phyloP scores from a whole-genome alignment of 148 eudicot species.

The Hydrangea macrophylla region DNA sequence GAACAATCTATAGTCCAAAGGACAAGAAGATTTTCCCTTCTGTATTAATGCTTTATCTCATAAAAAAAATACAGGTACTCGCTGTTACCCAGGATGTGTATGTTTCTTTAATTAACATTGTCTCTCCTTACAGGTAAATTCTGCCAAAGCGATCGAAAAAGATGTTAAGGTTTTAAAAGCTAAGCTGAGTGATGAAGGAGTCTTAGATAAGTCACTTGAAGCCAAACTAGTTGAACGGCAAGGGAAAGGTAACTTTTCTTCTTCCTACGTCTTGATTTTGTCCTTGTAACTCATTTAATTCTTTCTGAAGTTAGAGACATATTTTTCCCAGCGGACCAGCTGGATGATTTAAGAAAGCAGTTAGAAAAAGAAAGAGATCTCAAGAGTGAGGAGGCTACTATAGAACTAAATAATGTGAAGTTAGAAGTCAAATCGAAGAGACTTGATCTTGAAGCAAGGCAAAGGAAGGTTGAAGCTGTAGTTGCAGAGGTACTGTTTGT shows the following conservation, averaged over 20 bases:
- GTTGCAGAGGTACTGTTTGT: conserved; percentile 50
- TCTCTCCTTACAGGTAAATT: conserved; percentile 52
- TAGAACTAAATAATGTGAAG: conserved; percentile 57
- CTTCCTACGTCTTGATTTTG: conserved; percentile 9
- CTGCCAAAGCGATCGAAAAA: conserved; percentile 72
- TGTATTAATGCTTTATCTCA: background rate
- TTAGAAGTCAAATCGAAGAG: conserved; percentile 60
- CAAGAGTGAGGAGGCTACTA: conserved; percentile 45
- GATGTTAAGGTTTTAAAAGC: conserved; percentile 69
- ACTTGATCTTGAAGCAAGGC: conserved; percentile 47
- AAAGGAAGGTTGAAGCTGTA: conserved; percentile 53
- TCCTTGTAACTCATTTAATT: background rate
- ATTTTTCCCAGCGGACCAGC: conserved; percentile 49
- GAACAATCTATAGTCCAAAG: background rate
- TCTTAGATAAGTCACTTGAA: conserved; percentile 66
- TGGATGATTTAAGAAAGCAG: conserved; percentile 55
- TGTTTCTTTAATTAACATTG: conserved; percentile 3
- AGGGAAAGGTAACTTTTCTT: conserved; percentile 57
- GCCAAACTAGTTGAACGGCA: conserved; percentile 68
- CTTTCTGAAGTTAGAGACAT: conserved; percentile 9
- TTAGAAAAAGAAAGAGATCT: conserved; percentile 60
- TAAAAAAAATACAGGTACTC: background rate
- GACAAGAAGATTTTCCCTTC: background rate
- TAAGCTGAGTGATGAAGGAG: conserved; percentile 68
- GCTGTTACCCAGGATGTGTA: background rate